These are phyloP conservation scores for Flaveria linearis DNA, from an alignment of 129 eudicot species.

Conservation along the genomic window DNA sequence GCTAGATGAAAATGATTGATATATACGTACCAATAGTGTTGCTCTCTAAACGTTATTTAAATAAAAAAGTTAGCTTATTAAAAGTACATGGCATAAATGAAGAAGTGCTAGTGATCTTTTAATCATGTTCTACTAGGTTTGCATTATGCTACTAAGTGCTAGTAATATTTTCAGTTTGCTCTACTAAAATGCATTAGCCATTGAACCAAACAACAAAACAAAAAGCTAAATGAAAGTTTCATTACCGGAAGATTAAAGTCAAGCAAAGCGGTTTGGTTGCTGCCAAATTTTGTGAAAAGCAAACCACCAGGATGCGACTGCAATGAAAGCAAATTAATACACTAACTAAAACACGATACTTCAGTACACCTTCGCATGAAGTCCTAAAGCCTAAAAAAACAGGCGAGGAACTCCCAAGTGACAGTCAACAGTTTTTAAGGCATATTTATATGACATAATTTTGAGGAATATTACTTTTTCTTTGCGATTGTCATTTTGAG, in stretches of 20 bases:
- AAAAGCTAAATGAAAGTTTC: conserved; percentile 4
- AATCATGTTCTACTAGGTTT: not conserved
- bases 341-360: conserved; percentile 7
- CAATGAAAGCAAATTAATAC: conserved; percentile 27
- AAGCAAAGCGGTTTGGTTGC: conserved; percentile 86
- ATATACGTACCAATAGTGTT: not conserved
- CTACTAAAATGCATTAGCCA: not conserved
- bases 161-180: not conserved
- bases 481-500: conserved; percentile 72
- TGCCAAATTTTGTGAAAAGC: conserved; percentile 88
- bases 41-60: not conserved
- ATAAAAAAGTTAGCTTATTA: not conserved
- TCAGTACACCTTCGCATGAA: not conserved
- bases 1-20: not conserved
- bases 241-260: conserved; percentile 86
- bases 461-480: conserved; percentile 59
- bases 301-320: conserved; percentile 88
- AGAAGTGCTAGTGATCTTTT: not conserved
- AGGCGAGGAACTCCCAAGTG: not conserved
- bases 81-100: not conserved
- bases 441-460: not conserved
- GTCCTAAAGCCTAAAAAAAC: not conserved
- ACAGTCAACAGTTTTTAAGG: not conserved
- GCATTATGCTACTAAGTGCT: not conserved
- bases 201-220: not conserved